phyloP scores from a whole-genome alignment of 2,329 filamentous ascomycete species.

The Lasiodiplodia sp. region DNA sequence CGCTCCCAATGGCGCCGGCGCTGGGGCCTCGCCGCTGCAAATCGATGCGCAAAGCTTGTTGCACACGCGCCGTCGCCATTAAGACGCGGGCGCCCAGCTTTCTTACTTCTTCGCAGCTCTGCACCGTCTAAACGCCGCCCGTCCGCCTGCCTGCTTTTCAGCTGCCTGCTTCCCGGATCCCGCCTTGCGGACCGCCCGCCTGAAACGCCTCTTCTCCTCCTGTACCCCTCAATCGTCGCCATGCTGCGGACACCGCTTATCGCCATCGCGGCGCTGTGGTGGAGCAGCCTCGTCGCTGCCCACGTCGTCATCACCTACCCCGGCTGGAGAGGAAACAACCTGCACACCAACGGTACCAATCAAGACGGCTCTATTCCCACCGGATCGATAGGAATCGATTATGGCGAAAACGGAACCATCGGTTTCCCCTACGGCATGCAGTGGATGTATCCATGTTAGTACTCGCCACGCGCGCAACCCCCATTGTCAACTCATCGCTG shows the following conservation, averaged over 20 bases:
- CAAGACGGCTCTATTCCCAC: conserved; percentile 49
- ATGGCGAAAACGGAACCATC: conserved; percentile 46
- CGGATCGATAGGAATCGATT: conserved; percentile 55
- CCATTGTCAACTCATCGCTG: background rate
- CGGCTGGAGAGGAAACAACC: conserved; percentile 85
- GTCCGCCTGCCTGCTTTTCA: background rate
- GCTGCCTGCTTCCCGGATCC: conserved; percentile 13
- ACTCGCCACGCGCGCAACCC: conserved; percentile 6
- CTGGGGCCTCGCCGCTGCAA: conserved; percentile 23
- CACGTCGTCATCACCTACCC: conserved; percentile 88
- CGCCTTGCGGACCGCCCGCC: conserved; percentile 13
- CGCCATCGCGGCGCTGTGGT: conserved; percentile 33
- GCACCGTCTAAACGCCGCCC: conserved; percentile 18
- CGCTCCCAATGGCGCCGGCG: conserved; percentile 19
- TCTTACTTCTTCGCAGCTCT: conserved; percentile 23
- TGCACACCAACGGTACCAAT: conserved; percentile 73
- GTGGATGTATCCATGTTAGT: conserved; percentile 93
- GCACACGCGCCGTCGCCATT: conserved; percentile 24
- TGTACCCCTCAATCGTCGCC: background rate
- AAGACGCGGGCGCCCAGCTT: conserved; percentile 29
- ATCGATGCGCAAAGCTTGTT: conserved; percentile 30
- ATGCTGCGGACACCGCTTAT: conserved; percentile 17
- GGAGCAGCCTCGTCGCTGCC: conserved; percentile 60
- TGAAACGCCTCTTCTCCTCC: conserved; percentile 1
- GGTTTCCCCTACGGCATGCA: conserved; percentile 87